A percentile compares a stretch with the other conserved stretches of the same genome.
These are phyloP conservation scores for Trifolium dubium DNA, from an alignment of 306 rosid species.

Conservation along the genomic window DNA sequence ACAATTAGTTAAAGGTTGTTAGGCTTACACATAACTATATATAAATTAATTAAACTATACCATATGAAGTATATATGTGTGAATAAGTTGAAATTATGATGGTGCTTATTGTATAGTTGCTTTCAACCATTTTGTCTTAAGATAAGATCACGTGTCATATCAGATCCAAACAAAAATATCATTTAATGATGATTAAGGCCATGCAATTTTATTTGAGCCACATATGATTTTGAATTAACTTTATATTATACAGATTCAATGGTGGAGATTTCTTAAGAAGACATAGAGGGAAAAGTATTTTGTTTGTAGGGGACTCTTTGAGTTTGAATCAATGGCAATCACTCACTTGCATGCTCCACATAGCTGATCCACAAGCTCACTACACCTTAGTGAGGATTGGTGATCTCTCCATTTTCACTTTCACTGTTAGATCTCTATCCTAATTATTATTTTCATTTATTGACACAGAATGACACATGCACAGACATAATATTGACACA, in stretches of 20 bases:
- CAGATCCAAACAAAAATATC: slow-evolving; percentile 25
- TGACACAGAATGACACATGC: too few species aligned
- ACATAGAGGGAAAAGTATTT: slow-evolving; percentile 50
- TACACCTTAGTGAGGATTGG: slow-evolving; percentile 38
- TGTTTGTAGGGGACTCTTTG: slow-evolving; percentile 71
- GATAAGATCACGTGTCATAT: slow-evolving; percentile 11
- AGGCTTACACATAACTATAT: not conserved
- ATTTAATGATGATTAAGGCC: not conserved
- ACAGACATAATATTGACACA: too few species aligned
- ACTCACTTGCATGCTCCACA: slow-evolving; percentile 61
- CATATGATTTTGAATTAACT: not conserved
- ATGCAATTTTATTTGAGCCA: slow-evolving; percentile 25
- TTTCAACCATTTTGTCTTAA: slow-evolving; percentile 38
- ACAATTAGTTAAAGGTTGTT: slow-evolving; percentile 2
- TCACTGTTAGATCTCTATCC: too few species aligned
- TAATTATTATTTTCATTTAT: too few species aligned
- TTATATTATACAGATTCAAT: slow-evolving; percentile 44
- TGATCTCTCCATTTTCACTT: slow-evolving; percentile 34
- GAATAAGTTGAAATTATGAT: not conserved
- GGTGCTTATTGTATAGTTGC: too few species aligned
- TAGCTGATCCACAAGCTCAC: slow-evolving; percentile 40
- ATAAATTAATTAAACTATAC: too few species aligned
- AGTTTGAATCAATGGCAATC: slow-evolving; percentile 76
- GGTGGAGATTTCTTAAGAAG: slow-evolving; percentile 55
- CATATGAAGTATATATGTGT: not conserved